Evolutionary conservation across 345 rosid genomes (phyloP), one percentile per base, ranked within the genome.

Genomic region (Murraya koenigii): DNA sequence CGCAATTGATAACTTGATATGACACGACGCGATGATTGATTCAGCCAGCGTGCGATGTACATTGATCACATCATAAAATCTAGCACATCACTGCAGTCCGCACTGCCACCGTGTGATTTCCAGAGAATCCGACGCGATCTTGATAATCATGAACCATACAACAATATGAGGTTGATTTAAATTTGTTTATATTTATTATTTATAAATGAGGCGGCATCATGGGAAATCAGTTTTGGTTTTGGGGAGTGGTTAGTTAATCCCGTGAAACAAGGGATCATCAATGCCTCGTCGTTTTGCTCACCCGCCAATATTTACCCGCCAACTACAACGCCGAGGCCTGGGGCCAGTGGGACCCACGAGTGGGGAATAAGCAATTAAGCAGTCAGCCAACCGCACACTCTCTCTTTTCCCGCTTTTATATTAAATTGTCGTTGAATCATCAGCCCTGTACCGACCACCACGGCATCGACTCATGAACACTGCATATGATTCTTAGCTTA

Each of bases 281-380:
- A 44, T 32, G n/a, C 55, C 41, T 74, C 77, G 80, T 77, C 81
- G 83, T 83, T 83, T 83, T 59, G 86, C 49, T 47, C 36, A 77
- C 80, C 80, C 82, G 86, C 85, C 82, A 82, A 76, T 77, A 67
- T 44, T 83, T 79, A 41, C 85, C 82, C 82, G 80, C 86, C 83
- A 75, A 74, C 56, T 49, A 30, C 58, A 54, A 81, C 32, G 33
- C n/a, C 1, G 35, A 7, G 4, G 8, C 5, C 25, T 28, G 28
- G 55, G 71, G 28, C 72, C 10, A 1, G 56, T 17, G 70, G 81
- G 86, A 28, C 76, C 83, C 83, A 58, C n/a, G 0, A 33, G 23
- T 17, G 66, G 1, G 41, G 59, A 66, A 6, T 38, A 6, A 39
- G 26, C 4, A 47, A 30, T 26, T 38, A 6, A 39, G 26, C 4